phyloP scores from a whole-genome alignment of 2,329 filamentous ascomycete genomes.

The Trichophyton mentagrophytes region DNA sequence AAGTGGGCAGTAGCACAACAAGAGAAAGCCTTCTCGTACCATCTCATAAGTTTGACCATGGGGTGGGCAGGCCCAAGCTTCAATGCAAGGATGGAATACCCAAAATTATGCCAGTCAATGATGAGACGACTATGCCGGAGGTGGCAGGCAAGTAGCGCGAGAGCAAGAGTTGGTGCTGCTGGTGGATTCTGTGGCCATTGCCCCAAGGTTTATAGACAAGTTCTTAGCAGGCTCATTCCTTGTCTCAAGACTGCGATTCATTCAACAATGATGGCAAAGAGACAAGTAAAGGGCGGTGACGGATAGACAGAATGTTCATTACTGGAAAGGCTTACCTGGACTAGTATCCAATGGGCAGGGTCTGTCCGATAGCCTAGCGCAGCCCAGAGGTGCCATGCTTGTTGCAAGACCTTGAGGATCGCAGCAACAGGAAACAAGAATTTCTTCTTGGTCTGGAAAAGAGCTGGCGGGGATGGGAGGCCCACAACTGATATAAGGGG shows the following conservation, averaged over 20 bases:
- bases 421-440: slow-evolving; percentile 66
- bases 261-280: background rate
- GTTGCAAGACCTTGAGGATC: slow-evolving; percentile 75
- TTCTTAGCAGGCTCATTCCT: background rate
- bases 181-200: slow-evolving; percentile 61
- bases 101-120: slow-evolving; percentile 99
- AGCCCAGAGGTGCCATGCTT: slow-evolving; percentile 57
- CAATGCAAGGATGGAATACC: slow-evolving; percentile 75
- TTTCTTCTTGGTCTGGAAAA: slow-evolving; percentile 54
- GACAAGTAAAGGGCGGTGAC: background rate
- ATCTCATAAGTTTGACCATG: slow-evolving; percentile 62
- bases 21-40: slow-evolving; percentile 65
- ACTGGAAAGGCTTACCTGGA: slow-evolving; percentile 44
- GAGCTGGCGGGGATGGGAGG: slow-evolving; percentile 53
- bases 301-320: background rate
- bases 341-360: slow-evolving; percentile 72
- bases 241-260: too few species aligned
- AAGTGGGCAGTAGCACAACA: slow-evolving; percentile 61
- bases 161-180: slow-evolving; percentile 75
- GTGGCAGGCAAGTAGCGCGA: slow-evolving; percentile 60
- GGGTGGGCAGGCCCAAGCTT: slow-evolving; percentile 53
- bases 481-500: slow-evolving; percentile 58
- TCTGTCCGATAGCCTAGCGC: slow-evolving; percentile 61
- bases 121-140: slow-evolving; percentile 69
- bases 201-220: background rate